These are phyloP conservation scores for Acrocalymma vagum DNA, from an alignment of 2,329 filamentous ascomycete species.

Conservation along the genomic window DNA sequence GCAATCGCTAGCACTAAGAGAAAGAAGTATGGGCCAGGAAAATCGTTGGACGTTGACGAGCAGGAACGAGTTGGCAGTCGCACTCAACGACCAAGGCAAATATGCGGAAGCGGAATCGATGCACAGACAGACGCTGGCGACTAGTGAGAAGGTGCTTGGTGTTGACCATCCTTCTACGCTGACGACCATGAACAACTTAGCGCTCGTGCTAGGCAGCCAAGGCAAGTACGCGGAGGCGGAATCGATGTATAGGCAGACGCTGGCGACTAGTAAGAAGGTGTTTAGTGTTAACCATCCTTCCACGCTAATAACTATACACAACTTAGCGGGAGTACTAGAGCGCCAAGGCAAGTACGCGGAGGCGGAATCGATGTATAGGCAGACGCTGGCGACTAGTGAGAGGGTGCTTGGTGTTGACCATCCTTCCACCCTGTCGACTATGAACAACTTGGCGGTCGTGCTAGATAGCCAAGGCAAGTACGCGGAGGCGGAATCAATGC, in stretches of 20 bases:
- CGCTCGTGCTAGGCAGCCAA: not conserved
- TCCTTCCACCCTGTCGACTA: not conserved
- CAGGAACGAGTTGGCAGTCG: constrained; percentile 1
- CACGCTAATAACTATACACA: constrained; percentile 16
- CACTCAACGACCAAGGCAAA: not conserved
- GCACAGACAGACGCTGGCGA: not conserved
- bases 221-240: constrained; percentile 11
- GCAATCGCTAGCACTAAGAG: constrained; percentile 9
- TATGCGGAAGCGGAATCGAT: constrained; percentile 3
- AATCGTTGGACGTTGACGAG: constrained; percentile 11
- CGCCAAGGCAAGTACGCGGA: constrained; percentile 1
- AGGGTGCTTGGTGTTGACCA: constrained; percentile 4
- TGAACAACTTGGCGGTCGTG: not conserved
- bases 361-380: constrained; percentile 1
- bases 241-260: constrained; percentile 6
- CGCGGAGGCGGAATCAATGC: not conserved
- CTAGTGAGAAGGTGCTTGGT: constrained; percentile 4
- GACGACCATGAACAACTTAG: constrained; percentile 1
- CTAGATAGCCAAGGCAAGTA: constrained; percentile 3
- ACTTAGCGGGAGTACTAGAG: constrained; percentile 1
- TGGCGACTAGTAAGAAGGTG: constrained; percentile 6
- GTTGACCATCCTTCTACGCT: constrained; percentile 2
- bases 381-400: not conserved
- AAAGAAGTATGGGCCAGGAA: constrained; percentile 6
- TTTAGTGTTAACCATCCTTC: constrained; percentile 11